Evolutionary conservation across 1,139 yeast genomes (phyloP).

Genomic region (Kodamaea arcana): DNA sequence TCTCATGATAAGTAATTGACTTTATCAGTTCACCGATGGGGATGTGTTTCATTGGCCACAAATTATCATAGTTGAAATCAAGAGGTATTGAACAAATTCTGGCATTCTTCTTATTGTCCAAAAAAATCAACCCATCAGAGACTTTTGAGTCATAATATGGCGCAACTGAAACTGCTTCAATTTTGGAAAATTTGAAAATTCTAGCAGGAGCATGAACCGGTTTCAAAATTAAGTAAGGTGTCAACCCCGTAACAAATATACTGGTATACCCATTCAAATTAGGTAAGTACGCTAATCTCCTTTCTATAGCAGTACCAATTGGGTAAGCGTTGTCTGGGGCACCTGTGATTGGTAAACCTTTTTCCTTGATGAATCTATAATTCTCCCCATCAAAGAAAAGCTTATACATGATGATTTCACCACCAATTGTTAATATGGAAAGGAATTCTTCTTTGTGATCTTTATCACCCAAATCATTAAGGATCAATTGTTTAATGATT

Average conservation of each 20-base stretch:
- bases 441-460: constrained; percentile 53
- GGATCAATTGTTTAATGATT: constrained; percentile 64
- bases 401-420: constrained; percentile 69
- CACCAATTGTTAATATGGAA: constrained; percentile 71
- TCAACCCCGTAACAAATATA: constrained; percentile 71
- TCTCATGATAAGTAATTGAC: constrained; percentile 68
- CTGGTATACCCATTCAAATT: constrained; percentile 56
- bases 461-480: constrained; percentile 63
- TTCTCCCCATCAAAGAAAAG: constrained; percentile 50
- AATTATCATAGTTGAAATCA: constrained; percentile 56
- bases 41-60: constrained; percentile 57
- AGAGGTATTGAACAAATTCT: constrained; percentile 60
- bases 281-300: constrained; percentile 59
- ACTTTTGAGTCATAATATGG: constrained; percentile 39
- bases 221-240: constrained; percentile 66
- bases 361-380: constrained; percentile 45
- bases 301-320: constrained; percentile 63
- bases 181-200: constrained; percentile 62
- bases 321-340: constrained; percentile 77
- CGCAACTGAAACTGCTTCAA: constrained; percentile 61
- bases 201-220: constrained; percentile 63
- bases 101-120: constrained; percentile 69
- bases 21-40: constrained; percentile 62
- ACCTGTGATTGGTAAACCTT: constrained; percentile 53
- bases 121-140: constrained; percentile 60